Base-by-base conservation (phyloP, 2,329 filamentous ascomycete species). In the Xylariaceae sp. region DNA sequence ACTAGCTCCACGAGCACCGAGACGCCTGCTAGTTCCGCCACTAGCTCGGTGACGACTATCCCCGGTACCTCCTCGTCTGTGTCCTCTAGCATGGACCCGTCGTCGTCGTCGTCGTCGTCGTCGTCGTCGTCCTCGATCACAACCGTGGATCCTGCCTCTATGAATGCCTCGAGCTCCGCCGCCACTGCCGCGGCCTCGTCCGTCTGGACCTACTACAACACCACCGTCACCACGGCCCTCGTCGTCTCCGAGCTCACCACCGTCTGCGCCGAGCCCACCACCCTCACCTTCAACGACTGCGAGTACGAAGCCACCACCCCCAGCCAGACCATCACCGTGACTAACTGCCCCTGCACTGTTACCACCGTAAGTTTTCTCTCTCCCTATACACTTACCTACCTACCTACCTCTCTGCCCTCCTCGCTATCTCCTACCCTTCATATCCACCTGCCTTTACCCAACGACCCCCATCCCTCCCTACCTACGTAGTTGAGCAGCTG, bases 291-390 rank as follows among this genome's bases (percentile, higher is more conserved):
- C 70, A 78, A 78, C 66, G 71, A 73, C 67, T 76, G 79, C 70
- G 74, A 74, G 47, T 86, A 82, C 76, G 79, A 80, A 46, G 77
- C 85, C 64, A 81, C 79, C 50, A 74, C 78, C 69, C 5, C 5
- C 6, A 77, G 83, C 58, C 73, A 81, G 64, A 80, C 79, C 52
- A 71, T 85, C 61, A 84, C 80, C 65, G 78, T 87, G 53, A 77
- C 75, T 40, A 74, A 82, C 69, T 83, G 81, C 72, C 79, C 80
- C 55, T 83, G 80, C 75, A 81, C 80, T 44, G 59, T 74, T 41
- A 67, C 69, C 21, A 69, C 61, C 5, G 69, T 72, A 64, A 53
- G 68, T 19, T 12, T 7, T 20, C 51, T 14, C 32, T 37, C 16
- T 19, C 20, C 21, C n/a, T 26, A 21, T 29, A 26, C 7, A 32